Evolutionary conservation across 148 eudicot genomes (phyloP).

Genomic region (Talinum fruticosum): DNA sequence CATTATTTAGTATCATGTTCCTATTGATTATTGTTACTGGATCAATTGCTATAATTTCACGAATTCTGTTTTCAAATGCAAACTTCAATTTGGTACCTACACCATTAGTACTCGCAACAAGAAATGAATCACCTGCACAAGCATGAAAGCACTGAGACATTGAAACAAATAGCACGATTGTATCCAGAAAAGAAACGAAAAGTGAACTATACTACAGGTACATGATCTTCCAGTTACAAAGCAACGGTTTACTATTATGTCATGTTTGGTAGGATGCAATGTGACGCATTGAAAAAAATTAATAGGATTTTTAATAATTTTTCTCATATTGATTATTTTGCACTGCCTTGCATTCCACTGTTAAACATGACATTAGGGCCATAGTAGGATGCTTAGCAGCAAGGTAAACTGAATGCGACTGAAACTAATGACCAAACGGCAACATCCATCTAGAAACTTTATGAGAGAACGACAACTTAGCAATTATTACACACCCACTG

Average conservation of each 20-base stretch:
- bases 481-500: neutral
- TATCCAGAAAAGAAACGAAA: neutral
- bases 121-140: slow-evolving; percentile 76
- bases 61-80: slow-evolving; percentile 93
- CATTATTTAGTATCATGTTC: neutral
- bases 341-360: too few relatives aligned
- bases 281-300: too few relatives aligned
- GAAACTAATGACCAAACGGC: neutral
- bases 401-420: neutral
- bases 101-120: slow-evolving; percentile 98
- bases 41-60: slow-evolving; percentile 92
- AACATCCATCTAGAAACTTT: neutral
- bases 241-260: neutral
- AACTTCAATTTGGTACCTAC: slow-evolving; percentile 95
- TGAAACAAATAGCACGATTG: neutral
- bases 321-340: too few relatives aligned
- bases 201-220: neutral
- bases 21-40: slow-evolving; percentile 45
- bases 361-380: neutral
- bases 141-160: neutral
- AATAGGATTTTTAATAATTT: too few relatives aligned
- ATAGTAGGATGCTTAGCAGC: neutral
- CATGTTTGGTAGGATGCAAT: too few relatives aligned
- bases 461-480: neutral
- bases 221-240: neutral